Base-by-base conservation (phyloP, 345 rosid genomes). In the Populus alba region DNA sequence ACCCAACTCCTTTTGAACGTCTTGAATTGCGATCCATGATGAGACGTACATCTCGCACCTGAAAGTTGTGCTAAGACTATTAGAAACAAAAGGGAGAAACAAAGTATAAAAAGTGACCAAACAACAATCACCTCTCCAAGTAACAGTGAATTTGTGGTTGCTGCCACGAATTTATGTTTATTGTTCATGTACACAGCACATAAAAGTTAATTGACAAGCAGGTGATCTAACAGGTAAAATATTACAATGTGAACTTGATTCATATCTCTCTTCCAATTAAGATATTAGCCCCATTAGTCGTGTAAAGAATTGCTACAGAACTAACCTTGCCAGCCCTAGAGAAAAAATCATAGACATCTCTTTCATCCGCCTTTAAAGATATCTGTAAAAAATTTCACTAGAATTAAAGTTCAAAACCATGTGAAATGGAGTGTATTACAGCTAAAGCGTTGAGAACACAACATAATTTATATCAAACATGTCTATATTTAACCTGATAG, bases 11-110 rank as follows among this genome's bases (percentile, higher is more conserved):
- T 81, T 91, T 94, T 15, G 99, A 96, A 66, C 97, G 94, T 82
- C 99, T 91, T 77, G 98, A 90, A 88, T 88, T 96, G 62, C 98
- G 95, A 84, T 96, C 99, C 98, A 96, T 91, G 73, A 96, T 96
- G 75, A 96, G 91, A 49, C 99, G 94, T 43, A 94, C 98, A 87
- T 96, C 98, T 72, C 99, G 90, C 51, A 96, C 99, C 99, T 96
- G 88, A 51, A 83, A 87, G 83, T 68, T 62, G 76, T 23, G 73
- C 18, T 69, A 70, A 80, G 47, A 22, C 18, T 70, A 35, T 80
- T 75, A 63, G 77, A 39, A 39, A 25, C 13, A 43, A 68, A 25
- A 20, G 23, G 23, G 25, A n/a, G 15, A 59, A 59, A 23, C 27
- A n/a, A 53, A 1, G 59, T 20, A 53, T 33, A 53, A 22, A 18